Base-by-base conservation (phyloP, 1,284 basidiomycete genomes). In the Phylloboletellus chloephorus region DNA sequence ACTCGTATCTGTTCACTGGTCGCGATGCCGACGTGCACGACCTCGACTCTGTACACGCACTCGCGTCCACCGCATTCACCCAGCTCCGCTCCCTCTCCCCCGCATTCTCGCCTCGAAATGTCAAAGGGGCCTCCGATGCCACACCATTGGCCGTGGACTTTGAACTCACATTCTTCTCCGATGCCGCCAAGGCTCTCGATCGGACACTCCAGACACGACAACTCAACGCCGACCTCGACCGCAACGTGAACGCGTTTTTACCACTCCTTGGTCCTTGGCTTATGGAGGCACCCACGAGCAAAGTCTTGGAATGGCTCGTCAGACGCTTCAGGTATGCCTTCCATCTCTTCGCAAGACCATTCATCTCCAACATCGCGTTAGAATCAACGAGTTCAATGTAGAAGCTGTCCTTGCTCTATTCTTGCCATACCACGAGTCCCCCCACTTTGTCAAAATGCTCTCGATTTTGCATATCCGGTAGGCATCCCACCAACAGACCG, bases 281-380 rank as follows among this genome's bases (percentile, higher is more conserved):
- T 25, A 73, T 92, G 61, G 84, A 93, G 41, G 73, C 80, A 41
- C 86, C 90, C 1, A 78, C 89, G 0, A 84, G 83, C 28, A 93
- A 88, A 63, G 79, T 89, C n/a, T 60, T 99, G 23, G 95, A 99
- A 61, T 99, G 95, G 95, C 77, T 98, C 17, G 89, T 98, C 3
- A 72, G 91, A 50, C 73, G 93, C 43, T 98, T 97, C 66, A 81
- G 91, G 91, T 89, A 52, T 44, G 79, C 54, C 8, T 31, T 11
- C 0, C 2, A 17, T 32, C 12, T 2, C 21, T 2, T 31, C 38
- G 10, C 24, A 3, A 15, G 19, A 16, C 16, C 4, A n/a, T 25
- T 20, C 3, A 23, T 30, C 30, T 37, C 4, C 23, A 33, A 37
- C 20, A 4, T 30, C 20, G 23, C 16, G 5, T 19, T 56, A 95